Percentiles rank a stretch among this genome's conserved stretches.
phyloP scores from a whole-genome alignment of 2,329 filamentous ascomycete genomes.

The Aureobasidium sp. region DNA sequence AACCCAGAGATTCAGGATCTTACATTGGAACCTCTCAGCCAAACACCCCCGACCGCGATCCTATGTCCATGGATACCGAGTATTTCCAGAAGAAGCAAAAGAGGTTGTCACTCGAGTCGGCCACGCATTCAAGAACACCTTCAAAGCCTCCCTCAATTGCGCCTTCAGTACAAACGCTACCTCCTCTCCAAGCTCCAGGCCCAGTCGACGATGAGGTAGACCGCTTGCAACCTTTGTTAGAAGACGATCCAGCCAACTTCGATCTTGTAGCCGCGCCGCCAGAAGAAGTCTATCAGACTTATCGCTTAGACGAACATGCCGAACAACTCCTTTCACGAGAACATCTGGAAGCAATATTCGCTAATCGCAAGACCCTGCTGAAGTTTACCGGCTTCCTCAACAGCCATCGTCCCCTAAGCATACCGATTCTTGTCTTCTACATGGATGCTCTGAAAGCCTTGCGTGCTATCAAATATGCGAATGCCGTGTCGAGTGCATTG shows the following conservation, averaged over 20 bases:
- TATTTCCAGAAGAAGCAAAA: not conserved
- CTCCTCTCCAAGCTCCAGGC: slow-evolving; percentile 37
- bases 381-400: slow-evolving; percentile 61
- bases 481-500: slow-evolving; percentile 56
- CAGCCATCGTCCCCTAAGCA: slow-evolving; percentile 49
- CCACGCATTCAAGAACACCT: not conserved
- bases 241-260: slow-evolving; percentile 47
- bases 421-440: slow-evolving; percentile 62
- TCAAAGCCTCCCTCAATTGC: not conserved
- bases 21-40: not conserved
- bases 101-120: not conserved
- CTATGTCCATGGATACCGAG: not conserved
- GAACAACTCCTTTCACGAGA: slow-evolving; percentile 57
- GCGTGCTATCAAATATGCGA: slow-evolving; percentile 61
- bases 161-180: slow-evolving; percentile 18
- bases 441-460: slow-evolving; percentile 63
- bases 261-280: slow-evolving; percentile 40
- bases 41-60: not conserved
- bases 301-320: slow-evolving; percentile 55
- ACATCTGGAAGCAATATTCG: slow-evolving; percentile 58
- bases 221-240: slow-evolving; percentile 38
- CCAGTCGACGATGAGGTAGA: slow-evolving; percentile 31
- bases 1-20: not conserved
- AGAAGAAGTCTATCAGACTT: slow-evolving; percentile 26
- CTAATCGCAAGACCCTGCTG: slow-evolving; percentile 52